Evolutionary conservation across 805 yeast genomes (phyloP), one percentile per base, ranked within the genome.

Genomic region (Candida pseudoglaebosa): DNA sequence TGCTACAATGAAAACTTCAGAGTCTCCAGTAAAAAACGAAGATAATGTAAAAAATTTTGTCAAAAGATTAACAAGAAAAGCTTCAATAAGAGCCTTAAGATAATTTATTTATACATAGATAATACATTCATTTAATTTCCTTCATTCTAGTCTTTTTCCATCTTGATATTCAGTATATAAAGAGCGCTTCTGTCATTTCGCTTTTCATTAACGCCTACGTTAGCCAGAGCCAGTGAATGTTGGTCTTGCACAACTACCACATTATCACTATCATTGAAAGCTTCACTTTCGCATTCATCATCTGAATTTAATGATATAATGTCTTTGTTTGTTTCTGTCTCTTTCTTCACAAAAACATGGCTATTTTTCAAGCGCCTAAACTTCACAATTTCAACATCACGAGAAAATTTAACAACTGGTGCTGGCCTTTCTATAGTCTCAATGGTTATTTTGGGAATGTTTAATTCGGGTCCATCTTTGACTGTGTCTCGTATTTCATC

Each of bases 391-490:
- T 64, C 59, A 5, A 85, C 76, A 48, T 82, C 82, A 4, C 66
- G 70, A 0, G 93, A 68, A 45, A 83, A 71, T 47, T 74, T 80
- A 3, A 84, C 88, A 17, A 68, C 70, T 0, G 67, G 65, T 1
- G 71, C 65, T 3, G 74, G 75, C 0, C 81, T 76, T 2, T 70
- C 70, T 14, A 84, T 75, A 0, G 95, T 85, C 46, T 86, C 95
- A n/a, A 81, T 75, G 9, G 56, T 56, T 4, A 81, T 73, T 2
- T 66, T 71, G 0, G 93, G 93, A 80, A 85, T 73, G 48, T 84
- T 84, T 2, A 71, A 73, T 47, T 84, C 95, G 0, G 95, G 93
- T 0, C 93, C 93, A 53, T 77, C 76, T 1, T 73, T 72, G 4
- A 84, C 71, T 16, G 65, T 64, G 20, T 71, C 67, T 16, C 41